Percentiles rank a stretch among this genome's conserved stretches.
phyloP scores from a whole-genome alignment of 805 yeast species.

The Saccharomycopsis fodiens region DNA sequence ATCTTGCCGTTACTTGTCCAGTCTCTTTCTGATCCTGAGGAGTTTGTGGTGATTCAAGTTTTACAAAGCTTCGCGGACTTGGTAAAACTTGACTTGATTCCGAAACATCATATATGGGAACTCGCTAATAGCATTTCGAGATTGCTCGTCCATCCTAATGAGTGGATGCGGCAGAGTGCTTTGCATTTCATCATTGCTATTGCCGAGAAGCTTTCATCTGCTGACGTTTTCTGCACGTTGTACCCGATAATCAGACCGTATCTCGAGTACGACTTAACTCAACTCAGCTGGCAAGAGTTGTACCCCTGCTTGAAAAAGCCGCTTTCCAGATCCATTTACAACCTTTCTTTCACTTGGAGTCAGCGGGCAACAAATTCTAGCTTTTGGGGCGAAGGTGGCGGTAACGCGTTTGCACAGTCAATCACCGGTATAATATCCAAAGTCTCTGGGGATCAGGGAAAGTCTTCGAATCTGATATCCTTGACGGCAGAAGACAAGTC shows the following conservation, averaged over 20 bases:
- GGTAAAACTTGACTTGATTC: slow-evolving; percentile 48
- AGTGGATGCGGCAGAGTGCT: slow-evolving; percentile 70
- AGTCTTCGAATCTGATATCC: slow-evolving; percentile 28
- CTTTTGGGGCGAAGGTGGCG: slow-evolving; percentile 6
- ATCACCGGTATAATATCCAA: slow-evolving; percentile 12
- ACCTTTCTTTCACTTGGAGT: slow-evolving; percentile 65
- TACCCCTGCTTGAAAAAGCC: slow-evolving; percentile 65
- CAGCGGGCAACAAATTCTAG: slow-evolving; percentile 21
- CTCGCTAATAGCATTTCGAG: slow-evolving; percentile 43
- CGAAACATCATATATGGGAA: slow-evolving; percentile 46
- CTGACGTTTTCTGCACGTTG: slow-evolving; percentile 77
- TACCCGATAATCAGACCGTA: slow-evolving; percentile 75
- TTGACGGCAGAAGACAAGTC: slow-evolving; percentile 58
- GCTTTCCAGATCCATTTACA: slow-evolving; percentile 56
- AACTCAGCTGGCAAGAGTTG: slow-evolving; percentile 56
- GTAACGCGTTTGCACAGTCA: slow-evolving; percentile 9
- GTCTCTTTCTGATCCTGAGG: slow-evolving; percentile 78
- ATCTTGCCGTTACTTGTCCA: slow-evolving; percentile 79
- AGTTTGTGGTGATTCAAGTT: slow-evolving; percentile 66
- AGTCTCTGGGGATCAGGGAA: slow-evolving; percentile 6
- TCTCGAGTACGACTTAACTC: slow-evolving; percentile 68
- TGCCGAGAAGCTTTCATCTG: slow-evolving; percentile 54
- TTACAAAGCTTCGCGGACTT: slow-evolving; percentile 51
- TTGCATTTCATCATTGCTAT: slow-evolving; percentile 54
- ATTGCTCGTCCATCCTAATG: slow-evolving; percentile 77